Evolutionary conservation across 2,329 filamentous ascomycete genomes (phyloP), one percentile per base, ranked within the genome.

Genomic region (Pleurostoma richardsiae): DNA sequence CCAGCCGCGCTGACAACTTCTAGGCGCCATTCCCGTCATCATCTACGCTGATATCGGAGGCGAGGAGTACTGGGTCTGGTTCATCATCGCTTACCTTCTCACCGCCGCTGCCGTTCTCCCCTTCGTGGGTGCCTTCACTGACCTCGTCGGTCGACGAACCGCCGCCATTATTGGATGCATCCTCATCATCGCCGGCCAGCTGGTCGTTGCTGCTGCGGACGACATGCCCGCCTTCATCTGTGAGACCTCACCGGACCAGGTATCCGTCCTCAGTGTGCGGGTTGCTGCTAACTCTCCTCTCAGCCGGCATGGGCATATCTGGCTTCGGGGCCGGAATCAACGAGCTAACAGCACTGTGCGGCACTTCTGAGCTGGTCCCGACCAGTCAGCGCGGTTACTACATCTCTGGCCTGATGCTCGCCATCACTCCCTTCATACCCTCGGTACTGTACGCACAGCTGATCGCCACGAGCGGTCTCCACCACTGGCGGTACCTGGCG

Each of bases 281-380:
- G 19, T 19, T 19, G 19, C 19, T 19, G 19, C 19, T 19, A 19
- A 19, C 19, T 19, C 19, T 19, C 19, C 19, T 19, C 19, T 19
- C 19, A 19, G 19, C 19, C 19, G 19, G 70, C 11, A 72, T 72
- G 69, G 59, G 60, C 3, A 71, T 87, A 52, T 74, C 82, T 7
- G 84, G 84, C 2, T 68, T 80, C 5, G 84, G 83, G 31, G 82
- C 83, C 8, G 84, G 84, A 10, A 75, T 87, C 50, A 83, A 82
- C 53, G 83, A 87, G 60, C 67, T 88, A 31, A 87, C 82, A 5
- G 82, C 84, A 4, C 68, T 88, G 6, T 82, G 84, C 29, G 84
- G 76, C 31, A 84, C 83, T 2, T 80, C 82, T 3, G 84, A 88
- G 59, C 72, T 88, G 49, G 85, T 82, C 1, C 84, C 85, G 2